Conservation (phyloP, 2,329 filamentous ascomycete genomes). For the Aspergillus carbonarius region DNA sequence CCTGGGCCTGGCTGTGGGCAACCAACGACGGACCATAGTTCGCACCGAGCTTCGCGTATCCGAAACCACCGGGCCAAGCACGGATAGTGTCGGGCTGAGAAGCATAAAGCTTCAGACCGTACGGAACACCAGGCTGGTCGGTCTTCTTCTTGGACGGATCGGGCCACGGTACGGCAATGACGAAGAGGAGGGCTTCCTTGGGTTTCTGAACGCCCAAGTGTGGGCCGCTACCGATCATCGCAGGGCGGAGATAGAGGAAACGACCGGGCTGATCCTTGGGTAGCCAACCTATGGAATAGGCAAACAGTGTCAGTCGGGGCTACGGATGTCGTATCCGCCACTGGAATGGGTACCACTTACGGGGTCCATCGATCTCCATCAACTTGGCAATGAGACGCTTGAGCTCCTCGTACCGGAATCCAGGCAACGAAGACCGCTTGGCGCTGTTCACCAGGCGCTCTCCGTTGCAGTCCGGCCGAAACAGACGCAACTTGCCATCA, state of each 20-base stretch:
- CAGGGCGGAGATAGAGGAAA: conserved; percentile 83
- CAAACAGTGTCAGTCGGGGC: neutral
- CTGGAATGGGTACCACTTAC: conserved; percentile 45
- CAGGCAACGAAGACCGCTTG: conserved; percentile 69
- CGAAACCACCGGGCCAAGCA: conserved; percentile 91
- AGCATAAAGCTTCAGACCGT: conserved; percentile 68
- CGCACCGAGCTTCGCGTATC: conserved; percentile 86
- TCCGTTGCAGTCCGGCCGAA: conserved; percentile 73
- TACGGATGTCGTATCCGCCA: neutral
- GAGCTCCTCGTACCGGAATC: conserved; percentile 69
- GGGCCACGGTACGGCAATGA: conserved; percentile 60
- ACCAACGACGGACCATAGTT: conserved; percentile 87
- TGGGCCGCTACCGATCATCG: conserved; percentile 78
- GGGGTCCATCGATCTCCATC: conserved; percentile 61
- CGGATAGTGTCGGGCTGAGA: conserved; percentile 79
- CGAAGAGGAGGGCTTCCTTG: conserved; percentile 81
- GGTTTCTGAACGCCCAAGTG: conserved; percentile 80
- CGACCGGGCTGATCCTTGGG: conserved; percentile 60
- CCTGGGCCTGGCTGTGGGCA: conserved; percentile 72
- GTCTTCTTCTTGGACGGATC: conserved; percentile 32
- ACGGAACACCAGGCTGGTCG: conserved; percentile 17
- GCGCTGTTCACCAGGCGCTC: conserved; percentile 59
- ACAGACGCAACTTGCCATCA: conserved; percentile 72
- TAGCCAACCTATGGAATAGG: conserved; percentile 63
- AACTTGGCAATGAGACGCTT: conserved; percentile 72